phyloP scores from a whole-genome alignment of 1,284 basidiomycete species.

The Microbotryomycetes sp. region DNA sequence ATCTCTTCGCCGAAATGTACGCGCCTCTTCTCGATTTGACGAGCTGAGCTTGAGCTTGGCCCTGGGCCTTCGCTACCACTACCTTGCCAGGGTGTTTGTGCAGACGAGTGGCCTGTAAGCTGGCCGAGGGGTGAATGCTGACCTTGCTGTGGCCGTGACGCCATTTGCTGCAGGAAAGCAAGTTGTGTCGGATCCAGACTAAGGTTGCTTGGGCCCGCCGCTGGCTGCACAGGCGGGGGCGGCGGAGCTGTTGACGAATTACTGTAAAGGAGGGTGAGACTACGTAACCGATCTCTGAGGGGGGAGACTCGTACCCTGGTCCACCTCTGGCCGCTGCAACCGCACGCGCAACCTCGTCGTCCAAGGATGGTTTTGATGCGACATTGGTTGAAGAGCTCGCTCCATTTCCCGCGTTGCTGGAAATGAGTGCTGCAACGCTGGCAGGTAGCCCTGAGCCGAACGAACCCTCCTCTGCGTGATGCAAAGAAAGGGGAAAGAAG shows the following conservation, averaged over 20 bases:
- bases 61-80: too few species aligned
- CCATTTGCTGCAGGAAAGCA: conserved; percentile 62
- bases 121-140: too few species aligned
- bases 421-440: conserved; percentile 21
- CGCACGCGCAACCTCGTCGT: conserved; percentile 13
- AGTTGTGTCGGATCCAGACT: conserved; percentile 54
- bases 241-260: background rate
- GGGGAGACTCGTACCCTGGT: conserved; percentile 18
- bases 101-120: too few species aligned
- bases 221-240: conserved; percentile 36
- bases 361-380: background rate
- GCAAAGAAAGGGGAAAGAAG: background rate
- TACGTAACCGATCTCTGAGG: conserved; percentile 29
- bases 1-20: too few species aligned
- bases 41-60: too few species aligned
- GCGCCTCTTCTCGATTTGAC: too few species aligned
- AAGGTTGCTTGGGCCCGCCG: conserved; percentile 37
- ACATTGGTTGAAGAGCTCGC: background rate
- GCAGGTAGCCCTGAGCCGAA: conserved; percentile 11
- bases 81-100: too few species aligned
- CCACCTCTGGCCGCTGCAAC: conserved; percentile 16
- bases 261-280: conserved; percentile 29
- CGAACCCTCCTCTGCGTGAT: too few species aligned
- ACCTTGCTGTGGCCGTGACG: too few species aligned
- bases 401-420: background rate